A percentile compares a stretch with the other conserved stretches of the same genome.
These are phyloP conservation scores for Lasiodiplodia hormozganensis DNA, from an alignment of 2,329 filamentous ascomycete species.

Conservation along the genomic window DNA sequence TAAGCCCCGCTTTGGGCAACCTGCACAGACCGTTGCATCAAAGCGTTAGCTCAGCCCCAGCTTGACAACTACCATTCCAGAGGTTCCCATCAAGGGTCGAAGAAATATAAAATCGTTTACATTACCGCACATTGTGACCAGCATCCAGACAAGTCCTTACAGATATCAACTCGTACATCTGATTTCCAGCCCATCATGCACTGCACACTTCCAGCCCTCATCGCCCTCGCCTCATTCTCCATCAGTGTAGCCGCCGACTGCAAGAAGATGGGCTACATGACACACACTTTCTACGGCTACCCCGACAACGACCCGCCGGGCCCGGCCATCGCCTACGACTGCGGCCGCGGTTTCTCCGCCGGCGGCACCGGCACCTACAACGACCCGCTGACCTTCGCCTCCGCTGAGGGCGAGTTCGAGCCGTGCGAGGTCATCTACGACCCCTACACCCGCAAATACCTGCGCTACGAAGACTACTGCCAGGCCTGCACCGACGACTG, in stretches of 20 bases:
- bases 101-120: not conserved
- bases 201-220: not conserved
- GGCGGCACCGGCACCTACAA: constrained; percentile 52
- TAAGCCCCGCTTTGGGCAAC: too few relatives aligned
- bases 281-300: constrained; percentile 37
- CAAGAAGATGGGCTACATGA: not conserved
- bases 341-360: constrained; percentile 41
- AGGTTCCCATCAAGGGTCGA: not conserved
- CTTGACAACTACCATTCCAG: not conserved
- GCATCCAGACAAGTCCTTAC: not conserved
- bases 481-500: constrained; percentile 40
- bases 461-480: constrained; percentile 48
- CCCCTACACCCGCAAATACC: constrained; percentile 55
- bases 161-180: not conserved
- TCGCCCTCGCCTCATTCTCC: not conserved
- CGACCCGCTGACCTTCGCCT: constrained; percentile 55
- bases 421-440: constrained; percentile 55
- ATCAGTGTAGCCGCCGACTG: not conserved
- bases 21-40: too few relatives aligned
- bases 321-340: constrained; percentile 37
- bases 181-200: not conserved
- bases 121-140: not conserved
- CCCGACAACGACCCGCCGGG: constrained; percentile 39
- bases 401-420: constrained; percentile 49
- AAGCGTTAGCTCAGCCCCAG: not conserved